Conservation (phyloP, 208 protist genomes). For the Trypanosoma scelopori region DNA sequence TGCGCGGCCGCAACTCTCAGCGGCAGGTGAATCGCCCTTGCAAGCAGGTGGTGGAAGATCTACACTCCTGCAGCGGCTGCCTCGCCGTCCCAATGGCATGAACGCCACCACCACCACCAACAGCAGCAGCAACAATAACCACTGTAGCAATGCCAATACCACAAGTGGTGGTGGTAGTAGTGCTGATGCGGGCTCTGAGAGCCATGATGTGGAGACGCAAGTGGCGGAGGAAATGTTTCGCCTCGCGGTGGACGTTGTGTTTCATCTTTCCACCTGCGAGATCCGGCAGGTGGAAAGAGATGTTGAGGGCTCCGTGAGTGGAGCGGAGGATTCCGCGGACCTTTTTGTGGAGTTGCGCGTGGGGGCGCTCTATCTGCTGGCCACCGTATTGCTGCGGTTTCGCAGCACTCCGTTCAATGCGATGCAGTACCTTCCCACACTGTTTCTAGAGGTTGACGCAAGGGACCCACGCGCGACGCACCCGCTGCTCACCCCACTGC, state of each 20-base stretch:
- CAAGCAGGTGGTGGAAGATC: conserved; percentile 6
- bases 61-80: conserved; percentile 9
- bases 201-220: conserved; percentile 2
- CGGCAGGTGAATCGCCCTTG: conserved; percentile 22
- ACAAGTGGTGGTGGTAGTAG: not conserved
- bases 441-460: conserved; percentile 70
- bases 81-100: conserved; percentile 33
- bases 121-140: not conserved
- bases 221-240: conserved; percentile 28
- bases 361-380: conserved; percentile 42
- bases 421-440: conserved; percentile 46
- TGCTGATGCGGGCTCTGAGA: conserved; percentile 1
- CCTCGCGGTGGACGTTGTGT: conserved; percentile 20
- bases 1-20: conserved; percentile 22
- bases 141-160: not conserved
- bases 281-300: not conserved
- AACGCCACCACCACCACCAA: not conserved
- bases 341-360: conserved; percentile 34
- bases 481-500: conserved; percentile 70
- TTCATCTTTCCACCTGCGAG: conserved; percentile 28
- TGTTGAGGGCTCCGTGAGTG: not conserved
- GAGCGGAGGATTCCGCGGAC: not conserved
- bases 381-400: conserved; percentile 59
- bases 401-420: conserved; percentile 50
- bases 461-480: conserved; percentile 35